Evolutionary conservation across 176 grass and related monocot species (phyloP), one percentile per base, ranked within the genome.

Genomic region (Zoysia japonica): DNA sequence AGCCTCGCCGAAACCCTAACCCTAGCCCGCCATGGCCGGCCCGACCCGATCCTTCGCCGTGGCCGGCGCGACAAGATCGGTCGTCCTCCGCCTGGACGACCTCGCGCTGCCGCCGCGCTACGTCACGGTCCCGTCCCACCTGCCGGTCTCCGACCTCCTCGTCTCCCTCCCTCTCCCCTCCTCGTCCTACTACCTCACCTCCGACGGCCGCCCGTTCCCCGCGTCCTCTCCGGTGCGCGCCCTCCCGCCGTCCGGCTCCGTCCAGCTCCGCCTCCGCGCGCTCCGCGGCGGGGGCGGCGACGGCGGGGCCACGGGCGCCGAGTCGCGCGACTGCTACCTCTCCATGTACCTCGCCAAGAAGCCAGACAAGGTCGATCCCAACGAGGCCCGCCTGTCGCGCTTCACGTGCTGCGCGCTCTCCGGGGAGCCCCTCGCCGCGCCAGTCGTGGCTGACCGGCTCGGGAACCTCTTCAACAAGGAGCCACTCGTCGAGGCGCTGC

Each of bases 321-420:
- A 98, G 86, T 98, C 95, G 56, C 95, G 92, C 71, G 95, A 98
- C 70, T 98, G 95, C 86, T 98, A 98, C 90, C 95, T 98, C 84
- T 94, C 87, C 67, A 98, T 98, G 95, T 98, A 98, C 83, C 82
- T 87, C 56, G 43, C 49, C 3, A 98, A 98, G 90, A 98, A 98
- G 80, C 95, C 95, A 41, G 95, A 98, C 88, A 98, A 98, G 90
- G 95, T 66, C 15, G 95, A 98, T 61, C 95, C 92, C 46, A 94
- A 98, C 78, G 92, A 98, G 89, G 84, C 88, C 9, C 95, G 92
- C 16, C 85, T 98, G 15, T 94, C 92, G 10, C 91, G 89, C 61
- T 98, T 93, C 91, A 98, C 95, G 77, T 91, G 92, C 65, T 98
- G 95, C 75, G 69, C 92, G 55, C 85, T 98, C 56, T 98, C 95